Evolutionary conservation across 148 eudicot genomes (phyloP), one percentile per base, ranked within the genome.

Genomic region (Nepenthes gracilis): DNA sequence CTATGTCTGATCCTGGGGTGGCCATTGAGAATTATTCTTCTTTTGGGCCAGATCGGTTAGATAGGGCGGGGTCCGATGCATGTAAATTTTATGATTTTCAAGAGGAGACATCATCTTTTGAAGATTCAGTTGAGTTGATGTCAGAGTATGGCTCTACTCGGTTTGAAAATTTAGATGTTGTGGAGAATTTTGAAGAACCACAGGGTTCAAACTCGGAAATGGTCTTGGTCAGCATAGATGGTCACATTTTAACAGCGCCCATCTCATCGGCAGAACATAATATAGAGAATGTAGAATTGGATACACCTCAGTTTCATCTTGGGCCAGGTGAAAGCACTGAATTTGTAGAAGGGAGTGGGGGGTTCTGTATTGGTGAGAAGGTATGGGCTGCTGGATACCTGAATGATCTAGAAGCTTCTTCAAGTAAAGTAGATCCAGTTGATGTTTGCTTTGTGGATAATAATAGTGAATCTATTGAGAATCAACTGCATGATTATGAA

Each of bases 211-310:
- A 64, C 64, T 81, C 99, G 33, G 97, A 84, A 74, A 86, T 93
- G 77, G 87, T 93, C 72, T 80, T 89, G 83, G 95, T 93, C 45
- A 93, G 99, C 67, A 77, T 93, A 33, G 99, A 93, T 78, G 99
- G 99, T 49, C 95, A 86, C 64, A 81, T 93, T 66, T 79, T 93
- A 62, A 84, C 83, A 34, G 99, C 97, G 53, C 99, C 99, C 34
- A 86, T 93, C 64, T 74, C 75, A 40, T 75, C 96, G 43, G 65
- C 77, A 15, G 96, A 82, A 73, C 77, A 69, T 58, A 68, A 80
- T 40, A 63, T 74, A 10, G 96, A 82, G 59, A 63, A 66, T 73
- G 62, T 84, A 75, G 77, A 82, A 52, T 59, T 83, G 57, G 82
- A 65, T 70, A 81, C 89, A 3, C 98, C 96, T 14, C 91, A 77